These are phyloP conservation scores for Endothia cerciana DNA, from an alignment of 2,329 filamentous ascomycete species.

Conservation along the genomic window DNA sequence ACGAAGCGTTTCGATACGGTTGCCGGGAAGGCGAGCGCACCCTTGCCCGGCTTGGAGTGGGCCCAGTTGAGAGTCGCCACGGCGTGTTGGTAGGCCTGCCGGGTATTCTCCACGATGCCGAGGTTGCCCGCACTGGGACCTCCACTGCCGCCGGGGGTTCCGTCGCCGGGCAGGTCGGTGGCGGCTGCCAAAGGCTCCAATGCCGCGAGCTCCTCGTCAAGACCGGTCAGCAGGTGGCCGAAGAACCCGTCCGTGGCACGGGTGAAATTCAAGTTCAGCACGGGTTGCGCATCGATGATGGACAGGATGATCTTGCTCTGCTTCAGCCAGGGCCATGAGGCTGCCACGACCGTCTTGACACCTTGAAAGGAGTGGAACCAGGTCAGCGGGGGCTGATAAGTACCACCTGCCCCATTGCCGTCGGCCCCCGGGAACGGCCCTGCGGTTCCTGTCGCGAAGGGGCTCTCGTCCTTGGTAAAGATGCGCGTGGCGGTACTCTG, in stretches of 20 bases:
- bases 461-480: conserved; percentile 59
- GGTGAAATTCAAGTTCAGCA: conserved; percentile 62
- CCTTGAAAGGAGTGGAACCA: conserved; percentile 72
- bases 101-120: conserved; percentile 41
- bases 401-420: conserved; percentile 33
- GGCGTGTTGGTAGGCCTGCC: conserved; percentile 64
- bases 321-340: conserved; percentile 67
- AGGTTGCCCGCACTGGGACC: conserved; percentile 31
- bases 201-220: conserved; percentile 58
- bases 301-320: conserved; percentile 60
- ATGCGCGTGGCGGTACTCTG: conserved; percentile 67
- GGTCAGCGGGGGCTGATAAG: conserved; percentile 62
- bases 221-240: conserved; percentile 59
- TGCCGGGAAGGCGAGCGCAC: conserved; percentile 65
- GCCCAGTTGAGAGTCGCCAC: conserved; percentile 71
- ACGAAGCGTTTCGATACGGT: conserved; percentile 65
- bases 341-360: conserved; percentile 66
- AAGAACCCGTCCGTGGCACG: conserved; percentile 61
- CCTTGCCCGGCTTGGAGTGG: conserved; percentile 61
- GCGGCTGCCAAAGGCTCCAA: conserved; percentile 32
- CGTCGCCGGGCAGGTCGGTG: conserved; percentile 23
- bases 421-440: conserved; percentile 28
- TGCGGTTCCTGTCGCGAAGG: conserved; percentile 39
- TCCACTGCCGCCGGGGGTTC: conserved; percentile 15
- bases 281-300: conserved; percentile 67